Evolutionary conservation across 208 protist species (phyloP).

Genomic region (Trypanosoma platydactyli): DNA sequence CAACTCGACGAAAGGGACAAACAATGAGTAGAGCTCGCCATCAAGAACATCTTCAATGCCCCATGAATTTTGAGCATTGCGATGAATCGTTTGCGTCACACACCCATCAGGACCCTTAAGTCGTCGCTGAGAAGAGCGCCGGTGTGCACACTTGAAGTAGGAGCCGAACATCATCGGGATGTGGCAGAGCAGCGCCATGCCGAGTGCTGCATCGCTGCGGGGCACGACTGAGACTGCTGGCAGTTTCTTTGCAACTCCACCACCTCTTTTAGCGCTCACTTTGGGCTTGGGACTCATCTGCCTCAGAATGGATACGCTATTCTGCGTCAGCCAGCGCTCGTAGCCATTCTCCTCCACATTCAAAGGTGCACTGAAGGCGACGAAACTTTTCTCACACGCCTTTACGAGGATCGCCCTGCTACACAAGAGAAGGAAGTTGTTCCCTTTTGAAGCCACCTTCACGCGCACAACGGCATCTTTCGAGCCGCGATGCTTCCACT

Average conservation of each 20-base stretch:
- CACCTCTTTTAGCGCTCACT: not conserved
- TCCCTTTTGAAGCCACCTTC: not conserved
- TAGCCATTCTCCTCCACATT: not conserved
- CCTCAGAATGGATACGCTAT: not conserved
- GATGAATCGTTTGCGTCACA: conserved; percentile 22
- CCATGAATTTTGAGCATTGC: conserved; percentile 21
- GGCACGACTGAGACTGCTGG: not conserved
- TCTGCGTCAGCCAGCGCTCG: conserved; percentile 1
- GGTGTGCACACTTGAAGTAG: conserved; percentile 22
- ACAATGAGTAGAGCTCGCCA: conserved; percentile 27
- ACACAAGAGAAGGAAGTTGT: conserved; percentile 1
- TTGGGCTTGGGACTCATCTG: not conserved
- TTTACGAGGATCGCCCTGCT: conserved; percentile 1
- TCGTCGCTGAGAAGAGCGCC: conserved; percentile 1
- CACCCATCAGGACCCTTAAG: conserved; percentile 3
- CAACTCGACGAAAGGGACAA: conserved; percentile 32
- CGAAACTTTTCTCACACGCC: conserved; percentile 8
- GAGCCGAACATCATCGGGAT: conserved; percentile 26
- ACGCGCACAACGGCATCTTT: not conserved
- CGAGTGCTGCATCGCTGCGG: conserved; percentile 2
- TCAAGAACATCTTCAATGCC: conserved; percentile 14
- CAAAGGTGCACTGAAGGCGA: not conserved
- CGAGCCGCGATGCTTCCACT: not conserved
- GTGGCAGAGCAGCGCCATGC: conserved; percentile 30
- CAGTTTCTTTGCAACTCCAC: not conserved